phyloP scores from a whole-genome alignment of 352 stramenopile species.

The Pythium aquatile region DNA sequence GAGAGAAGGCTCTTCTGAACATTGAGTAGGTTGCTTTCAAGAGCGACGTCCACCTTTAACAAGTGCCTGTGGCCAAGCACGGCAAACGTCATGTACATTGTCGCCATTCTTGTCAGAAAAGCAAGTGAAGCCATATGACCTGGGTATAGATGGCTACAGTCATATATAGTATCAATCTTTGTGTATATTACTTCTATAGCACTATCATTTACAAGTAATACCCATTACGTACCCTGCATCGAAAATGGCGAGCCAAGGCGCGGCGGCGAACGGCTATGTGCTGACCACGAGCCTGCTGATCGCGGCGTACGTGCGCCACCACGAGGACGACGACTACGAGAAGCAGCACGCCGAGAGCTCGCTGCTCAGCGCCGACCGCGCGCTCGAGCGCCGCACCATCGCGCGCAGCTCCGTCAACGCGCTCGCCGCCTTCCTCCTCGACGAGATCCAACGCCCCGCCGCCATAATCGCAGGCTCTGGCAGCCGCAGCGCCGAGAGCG shows the following conservation, averaged over 20 bases:
- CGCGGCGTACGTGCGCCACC: conserved; percentile 28
- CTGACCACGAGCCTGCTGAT: conserved; percentile 28
- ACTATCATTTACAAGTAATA: no score
- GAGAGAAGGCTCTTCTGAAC: no score
- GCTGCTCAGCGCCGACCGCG: conserved; percentile 17
- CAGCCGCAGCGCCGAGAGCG: background rate
- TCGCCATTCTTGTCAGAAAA: no score
- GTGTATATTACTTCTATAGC: no score
- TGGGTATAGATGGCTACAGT: no score
- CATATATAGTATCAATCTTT: no score
- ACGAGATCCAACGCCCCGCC: conserved; percentile 53
- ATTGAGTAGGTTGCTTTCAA: no score
- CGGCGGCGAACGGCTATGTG: conserved; percentile 25
- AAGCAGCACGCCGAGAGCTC: conserved; percentile 18
- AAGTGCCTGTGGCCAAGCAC: no score
- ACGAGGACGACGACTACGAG: conserved; percentile 26
- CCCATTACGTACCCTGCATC: background rate
- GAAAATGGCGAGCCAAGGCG: background rate
- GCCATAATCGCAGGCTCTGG: conserved; percentile 1
- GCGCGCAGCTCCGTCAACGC: conserved; percentile 36
- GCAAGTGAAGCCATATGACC: no score
- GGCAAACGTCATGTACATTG: no score
- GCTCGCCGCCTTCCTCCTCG: conserved; percentile 50
- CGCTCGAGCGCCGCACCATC: conserved; percentile 26
- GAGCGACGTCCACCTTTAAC: no score